A percentile compares a stretch with the other conserved stretches of the same genome.
These are phyloP conservation scores for Vitellaria paradoxa DNA, from an alignment of 179 eudicot genomes.

Conservation along the genomic window DNA sequence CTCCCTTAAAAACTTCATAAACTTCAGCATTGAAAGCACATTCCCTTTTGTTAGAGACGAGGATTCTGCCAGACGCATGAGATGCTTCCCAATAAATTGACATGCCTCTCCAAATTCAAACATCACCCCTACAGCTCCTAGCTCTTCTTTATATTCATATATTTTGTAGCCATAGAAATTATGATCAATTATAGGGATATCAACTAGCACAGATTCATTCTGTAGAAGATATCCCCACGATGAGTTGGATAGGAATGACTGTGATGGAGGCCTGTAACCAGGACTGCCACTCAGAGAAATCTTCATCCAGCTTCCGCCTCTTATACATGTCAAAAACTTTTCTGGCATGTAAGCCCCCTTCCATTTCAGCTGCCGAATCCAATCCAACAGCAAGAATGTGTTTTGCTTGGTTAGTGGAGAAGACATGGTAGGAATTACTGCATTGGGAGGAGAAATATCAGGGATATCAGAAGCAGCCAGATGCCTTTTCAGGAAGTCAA, in stretches of 20 bases:
- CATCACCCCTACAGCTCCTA: conserved; percentile 49
- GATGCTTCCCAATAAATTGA: conserved; percentile 45
- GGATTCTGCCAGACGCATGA: conserved; percentile 41
- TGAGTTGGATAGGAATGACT: conserved; percentile 46
- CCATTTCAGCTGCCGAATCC: conserved; percentile 37
- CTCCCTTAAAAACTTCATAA: conserved; percentile 43
- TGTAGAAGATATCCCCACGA: conserved; percentile 52
- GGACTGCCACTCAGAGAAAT: conserved; percentile 42
- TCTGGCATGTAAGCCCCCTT: conserved; percentile 29
- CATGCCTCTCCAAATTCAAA: conserved; percentile 49
- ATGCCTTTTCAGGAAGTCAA: conserved; percentile 32
- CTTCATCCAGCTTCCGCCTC: conserved; percentile 55
- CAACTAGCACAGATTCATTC: conserved; percentile 51
- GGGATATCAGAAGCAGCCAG: conserved; percentile 58
- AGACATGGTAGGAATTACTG: conserved; percentile 42
- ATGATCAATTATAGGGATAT: conserved; percentile 56
- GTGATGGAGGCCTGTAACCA: conserved; percentile 45
- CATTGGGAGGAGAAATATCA: conserved; percentile 50
- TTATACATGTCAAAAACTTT: conserved; percentile 40
- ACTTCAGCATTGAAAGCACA: conserved; percentile 47
- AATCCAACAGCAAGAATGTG: conserved; percentile 49
- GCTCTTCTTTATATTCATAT: conserved; percentile 38
- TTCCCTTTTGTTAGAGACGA: conserved; percentile 37
- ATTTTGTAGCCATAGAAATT: conserved; percentile 38
- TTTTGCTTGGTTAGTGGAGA: conserved; percentile 45